Conservation (phyloP, 306 rosid species). For the Styphnolobium japonicum region DNA sequence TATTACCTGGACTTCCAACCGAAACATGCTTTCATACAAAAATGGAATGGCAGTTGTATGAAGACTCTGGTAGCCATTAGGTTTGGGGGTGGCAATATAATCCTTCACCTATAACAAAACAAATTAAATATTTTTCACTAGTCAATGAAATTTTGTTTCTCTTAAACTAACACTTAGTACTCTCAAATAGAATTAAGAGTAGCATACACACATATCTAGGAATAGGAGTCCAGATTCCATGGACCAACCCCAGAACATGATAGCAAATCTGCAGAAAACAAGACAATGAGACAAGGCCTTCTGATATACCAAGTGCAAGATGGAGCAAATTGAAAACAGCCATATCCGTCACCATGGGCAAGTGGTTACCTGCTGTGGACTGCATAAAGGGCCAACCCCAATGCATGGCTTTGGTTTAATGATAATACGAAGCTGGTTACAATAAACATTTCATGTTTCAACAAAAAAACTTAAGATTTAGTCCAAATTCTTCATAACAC, state of each 20-base stretch:
- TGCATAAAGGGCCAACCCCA: constrained; percentile 89
- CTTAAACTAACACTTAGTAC: neutral
- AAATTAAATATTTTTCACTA: constrained; percentile 3
- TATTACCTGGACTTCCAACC: constrained; percentile 93
- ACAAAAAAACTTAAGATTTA: constrained; percentile 31
- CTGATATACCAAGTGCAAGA: neutral
- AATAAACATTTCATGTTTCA: constrained; percentile 32
- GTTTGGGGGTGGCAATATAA: constrained; percentile 96
- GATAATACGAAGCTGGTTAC: constrained; percentile 81
- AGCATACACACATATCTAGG: constrained; percentile 88
- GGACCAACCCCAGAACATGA: constrained; percentile 91
- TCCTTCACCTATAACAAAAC: constrained; percentile 70
- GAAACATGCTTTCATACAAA: constrained; percentile 91
- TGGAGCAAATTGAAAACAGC: constrained; percentile 21
- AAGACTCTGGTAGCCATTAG: constrained; percentile 98
- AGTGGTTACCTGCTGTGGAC: constrained; percentile 73
- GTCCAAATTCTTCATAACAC: constrained; percentile 19
- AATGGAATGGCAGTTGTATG: constrained; percentile 95
- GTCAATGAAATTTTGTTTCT: constrained; percentile 20
- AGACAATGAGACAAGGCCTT: constrained; percentile 28
- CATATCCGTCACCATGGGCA: constrained; percentile 11
- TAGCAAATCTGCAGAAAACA: constrained; percentile 80
- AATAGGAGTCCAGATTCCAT: constrained; percentile 96
- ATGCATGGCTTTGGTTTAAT: constrained; percentile 78
- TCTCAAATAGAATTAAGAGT: constrained; percentile 36